Percentiles rank a stretch among this genome's conserved stretches.
These are phyloP conservation scores for Lachancea waltii DNA, from an alignment of 805 yeast species.

Conservation along the genomic window DNA sequence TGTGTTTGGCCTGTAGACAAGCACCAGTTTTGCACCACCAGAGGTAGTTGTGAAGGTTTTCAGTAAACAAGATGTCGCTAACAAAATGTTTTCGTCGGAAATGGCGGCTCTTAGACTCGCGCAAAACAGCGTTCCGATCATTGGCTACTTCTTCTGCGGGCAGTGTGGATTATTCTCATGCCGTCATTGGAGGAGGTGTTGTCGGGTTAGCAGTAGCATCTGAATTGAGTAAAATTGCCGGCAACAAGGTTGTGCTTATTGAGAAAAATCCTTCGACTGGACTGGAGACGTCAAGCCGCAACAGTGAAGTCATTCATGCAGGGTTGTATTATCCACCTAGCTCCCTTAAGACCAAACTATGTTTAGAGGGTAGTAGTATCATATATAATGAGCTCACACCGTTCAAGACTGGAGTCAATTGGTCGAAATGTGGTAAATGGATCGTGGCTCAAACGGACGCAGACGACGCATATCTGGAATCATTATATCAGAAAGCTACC, in stretches of 20 bases:
- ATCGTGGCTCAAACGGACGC: conserved; percentile 70
- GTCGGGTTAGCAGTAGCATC: conserved; percentile 81
- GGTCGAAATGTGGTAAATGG: conserved; percentile 73
- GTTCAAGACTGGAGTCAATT: conserved; percentile 45
- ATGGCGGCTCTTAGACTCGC: too few species aligned
- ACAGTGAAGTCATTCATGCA: conserved; percentile 90
- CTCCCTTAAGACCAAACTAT: conserved; percentile 60
- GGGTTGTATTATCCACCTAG: conserved; percentile 75
- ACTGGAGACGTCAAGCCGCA: conserved; percentile 78
- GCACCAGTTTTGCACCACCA: too few species aligned
- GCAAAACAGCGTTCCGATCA: too few species aligned
- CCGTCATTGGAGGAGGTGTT: conserved; percentile 76
- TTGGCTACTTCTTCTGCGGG: conserved; percentile 1
- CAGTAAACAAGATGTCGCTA: too few species aligned
- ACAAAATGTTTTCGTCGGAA: too few species aligned
- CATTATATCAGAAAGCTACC: conserved; percentile 44
- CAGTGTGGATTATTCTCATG: conserved; percentile 54
- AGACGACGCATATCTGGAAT: conserved; percentile 54
- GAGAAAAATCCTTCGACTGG: conserved; percentile 67
- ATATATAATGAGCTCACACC: conserved; percentile 46
- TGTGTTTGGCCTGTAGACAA: too few species aligned
- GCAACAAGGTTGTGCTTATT: conserved; percentile 51
- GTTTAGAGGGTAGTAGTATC: conserved; percentile 67
- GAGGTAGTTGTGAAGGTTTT: too few species aligned
- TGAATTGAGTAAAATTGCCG: conserved; percentile 44